phyloP scores from a whole-genome alignment of 108 stramenopile genomes.

The Skeletonema grethae region DNA sequence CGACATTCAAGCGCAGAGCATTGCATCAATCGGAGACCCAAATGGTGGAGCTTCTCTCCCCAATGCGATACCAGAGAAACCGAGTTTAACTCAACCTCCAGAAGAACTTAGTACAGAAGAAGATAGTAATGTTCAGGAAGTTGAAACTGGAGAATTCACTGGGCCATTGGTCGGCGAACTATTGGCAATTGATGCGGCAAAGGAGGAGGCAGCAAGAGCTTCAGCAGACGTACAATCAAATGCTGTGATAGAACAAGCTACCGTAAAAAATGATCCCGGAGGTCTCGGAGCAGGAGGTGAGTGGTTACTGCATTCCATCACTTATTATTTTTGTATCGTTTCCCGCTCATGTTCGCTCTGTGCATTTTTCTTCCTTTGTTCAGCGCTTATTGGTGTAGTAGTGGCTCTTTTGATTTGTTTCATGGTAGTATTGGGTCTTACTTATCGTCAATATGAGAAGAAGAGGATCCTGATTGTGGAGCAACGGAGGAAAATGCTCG shows the following conservation, averaged over 20 bases:
- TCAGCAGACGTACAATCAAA: not conserved
- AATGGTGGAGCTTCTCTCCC: not conserved
- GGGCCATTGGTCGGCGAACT: not conserved
- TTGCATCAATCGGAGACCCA: not conserved
- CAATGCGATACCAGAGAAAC: not conserved
- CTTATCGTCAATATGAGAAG: not conserved
- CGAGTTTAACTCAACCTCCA: not conserved
- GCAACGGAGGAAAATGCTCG: not conserved
- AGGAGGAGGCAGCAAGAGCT: not conserved
- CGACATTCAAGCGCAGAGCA: not conserved
- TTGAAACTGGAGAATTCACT: not conserved
- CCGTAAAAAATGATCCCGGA: not conserved
- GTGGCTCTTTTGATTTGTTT: not conserved
- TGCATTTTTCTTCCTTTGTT: not conserved
- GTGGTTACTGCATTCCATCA: not conserved
- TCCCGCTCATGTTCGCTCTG: not conserved
- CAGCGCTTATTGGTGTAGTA: not conserved
- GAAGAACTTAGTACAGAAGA: not conserved
- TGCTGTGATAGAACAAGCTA: not conserved
- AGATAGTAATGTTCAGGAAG: not conserved
- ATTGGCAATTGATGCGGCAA: not conserved
- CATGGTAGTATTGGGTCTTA: slow-evolving; percentile 1
- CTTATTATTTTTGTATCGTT: not conserved
- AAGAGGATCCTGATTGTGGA: not conserved
- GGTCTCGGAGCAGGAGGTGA: not conserved